Conservation (phyloP, 257 asterid genomes). For the Gentiana macrophylla region DNA sequence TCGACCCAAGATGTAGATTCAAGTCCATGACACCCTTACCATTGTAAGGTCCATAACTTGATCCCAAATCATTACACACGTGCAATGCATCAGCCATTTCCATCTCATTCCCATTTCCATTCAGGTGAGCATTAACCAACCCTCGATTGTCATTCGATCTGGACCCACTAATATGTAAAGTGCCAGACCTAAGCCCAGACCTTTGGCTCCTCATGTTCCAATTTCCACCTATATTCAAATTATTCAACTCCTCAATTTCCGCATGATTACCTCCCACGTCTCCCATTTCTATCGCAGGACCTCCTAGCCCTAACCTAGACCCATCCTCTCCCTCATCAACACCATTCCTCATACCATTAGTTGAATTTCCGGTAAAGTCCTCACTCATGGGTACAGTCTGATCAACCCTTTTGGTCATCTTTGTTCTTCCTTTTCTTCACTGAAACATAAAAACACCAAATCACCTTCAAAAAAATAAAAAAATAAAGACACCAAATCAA, state of each 20-base stretch:
- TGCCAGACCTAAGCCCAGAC: no score
- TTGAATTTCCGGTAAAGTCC: constrained; percentile 32
- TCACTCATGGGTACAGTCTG: constrained; percentile 24
- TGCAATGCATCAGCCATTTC: constrained; percentile 12
- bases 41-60: constrained; percentile 17
- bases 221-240: no score
- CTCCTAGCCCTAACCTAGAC: neutral
- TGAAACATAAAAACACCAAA: constrained; percentile 68
- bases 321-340: constrained; percentile 41
- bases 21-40: constrained; percentile 27
- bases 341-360: neutral
- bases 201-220: no score
- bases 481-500: constrained; percentile 43
- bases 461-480: no score
- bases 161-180: no score
- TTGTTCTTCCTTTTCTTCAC: constrained; percentile 34
- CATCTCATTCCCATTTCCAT: constrained; percentile 20
- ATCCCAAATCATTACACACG: constrained; percentile 15
- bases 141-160: neutral
- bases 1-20: constrained; percentile 57
- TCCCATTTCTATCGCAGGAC: constrained; percentile 14
- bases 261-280: constrained; percentile 3
- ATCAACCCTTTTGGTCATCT: neutral
- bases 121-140: constrained; percentile 4
- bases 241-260: constrained; percentile 5